These are phyloP conservation scores for Penicillium crustosum DNA, from an alignment of 2,329 filamentous ascomycete species.

Conservation along the genomic window DNA sequence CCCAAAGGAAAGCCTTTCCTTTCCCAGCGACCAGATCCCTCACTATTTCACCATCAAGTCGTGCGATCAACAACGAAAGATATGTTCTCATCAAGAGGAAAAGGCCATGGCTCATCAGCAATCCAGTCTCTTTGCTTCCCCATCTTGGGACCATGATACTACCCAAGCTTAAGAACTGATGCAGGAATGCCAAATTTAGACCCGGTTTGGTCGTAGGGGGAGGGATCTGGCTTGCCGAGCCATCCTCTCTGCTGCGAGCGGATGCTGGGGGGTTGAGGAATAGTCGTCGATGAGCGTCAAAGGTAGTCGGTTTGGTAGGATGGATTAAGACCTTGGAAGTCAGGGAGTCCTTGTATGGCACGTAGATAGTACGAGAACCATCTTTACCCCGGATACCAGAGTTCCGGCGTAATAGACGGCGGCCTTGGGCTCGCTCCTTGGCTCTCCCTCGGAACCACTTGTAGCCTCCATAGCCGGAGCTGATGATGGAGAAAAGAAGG, in stretches of 20 bases:
- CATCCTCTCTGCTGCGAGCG: conserved; percentile 70
- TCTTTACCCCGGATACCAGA: conserved; percentile 93
- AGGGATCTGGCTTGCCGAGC: conserved; percentile 63
- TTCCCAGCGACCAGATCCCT: conserved; percentile 94
- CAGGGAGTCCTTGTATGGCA: conserved; percentile 73
- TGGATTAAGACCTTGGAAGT: conserved; percentile 90
- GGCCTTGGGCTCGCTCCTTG: conserved; percentile 78
- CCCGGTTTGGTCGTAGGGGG: conserved; percentile 90
- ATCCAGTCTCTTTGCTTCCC: conserved; percentile 90
- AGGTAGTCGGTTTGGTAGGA: conserved; percentile 87
- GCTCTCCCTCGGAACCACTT: conserved; percentile 72
- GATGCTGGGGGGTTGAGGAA: conserved; percentile 89
- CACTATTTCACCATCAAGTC: conserved; percentile 93
- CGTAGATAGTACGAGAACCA: conserved; percentile 90
- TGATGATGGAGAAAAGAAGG: conserved; percentile 74
- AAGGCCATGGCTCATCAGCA: conserved; percentile 82
- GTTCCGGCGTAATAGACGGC: conserved; percentile 80
- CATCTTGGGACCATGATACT: conserved; percentile 97
- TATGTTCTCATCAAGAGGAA: conserved; percentile 93
- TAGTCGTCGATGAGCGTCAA: conserved; percentile 89
- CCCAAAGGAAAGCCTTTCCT: conserved; percentile 82
- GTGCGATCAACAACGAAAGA: conserved; percentile 85
- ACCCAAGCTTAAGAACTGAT: conserved; percentile 92
- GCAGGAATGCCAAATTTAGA: conserved; percentile 89
- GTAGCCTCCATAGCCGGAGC: conserved; percentile 74